phyloP scores from a whole-genome alignment of 345 rosid genomes.

The Ceriops zippeliana region DNA sequence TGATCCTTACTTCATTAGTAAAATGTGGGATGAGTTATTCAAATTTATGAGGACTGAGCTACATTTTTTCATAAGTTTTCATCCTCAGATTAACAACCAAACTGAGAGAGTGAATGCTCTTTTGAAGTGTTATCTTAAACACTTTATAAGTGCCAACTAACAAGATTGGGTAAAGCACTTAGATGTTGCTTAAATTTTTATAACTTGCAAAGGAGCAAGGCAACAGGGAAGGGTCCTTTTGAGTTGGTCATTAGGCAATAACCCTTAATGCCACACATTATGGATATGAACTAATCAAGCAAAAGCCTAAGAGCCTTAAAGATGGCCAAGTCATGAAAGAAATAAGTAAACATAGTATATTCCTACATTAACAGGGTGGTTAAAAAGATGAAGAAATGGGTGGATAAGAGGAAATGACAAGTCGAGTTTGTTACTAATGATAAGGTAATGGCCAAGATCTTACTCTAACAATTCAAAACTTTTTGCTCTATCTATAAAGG shows the following conservation, averaged over 20 bases:
- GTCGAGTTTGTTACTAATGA: too few species aligned
- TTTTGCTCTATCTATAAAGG: too few species aligned
- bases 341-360: too few species aligned
- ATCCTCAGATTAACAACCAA: background rate
- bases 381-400: too few species aligned
- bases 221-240: rapidly evolving
- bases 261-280: background rate
- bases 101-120: background rate
- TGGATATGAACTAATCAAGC: background rate
- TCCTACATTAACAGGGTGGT: too few species aligned
- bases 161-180: background rate
- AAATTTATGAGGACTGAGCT: background rate
- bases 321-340: too few species aligned
- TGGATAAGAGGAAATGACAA: too few species aligned
- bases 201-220: background rate
- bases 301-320: background rate
- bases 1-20: background rate
- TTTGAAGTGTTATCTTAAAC: background rate
- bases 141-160: constrained; percentile 4
- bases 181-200: constrained; percentile 2
- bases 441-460: too few species aligned
- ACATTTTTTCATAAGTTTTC: background rate
- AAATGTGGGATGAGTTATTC: background rate
- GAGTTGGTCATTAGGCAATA: background rate
- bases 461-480: too few species aligned